Percentiles rank a stretch among this genome's conserved stretches.
phyloP scores from a whole-genome alignment of 176 grass and related monocot genomes.

The Zoysia japonica region DNA sequence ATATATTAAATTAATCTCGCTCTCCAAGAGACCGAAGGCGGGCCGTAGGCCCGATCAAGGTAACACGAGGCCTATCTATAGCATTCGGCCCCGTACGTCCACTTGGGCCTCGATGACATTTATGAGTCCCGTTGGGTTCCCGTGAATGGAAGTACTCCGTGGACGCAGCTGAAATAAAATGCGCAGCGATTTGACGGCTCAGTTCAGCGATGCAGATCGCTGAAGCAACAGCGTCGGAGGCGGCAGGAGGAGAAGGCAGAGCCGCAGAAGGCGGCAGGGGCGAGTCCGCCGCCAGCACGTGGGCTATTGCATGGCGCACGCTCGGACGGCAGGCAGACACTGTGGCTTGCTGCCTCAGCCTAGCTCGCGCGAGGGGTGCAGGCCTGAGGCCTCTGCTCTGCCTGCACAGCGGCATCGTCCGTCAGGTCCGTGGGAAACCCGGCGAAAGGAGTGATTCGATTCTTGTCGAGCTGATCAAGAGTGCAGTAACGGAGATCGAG shows the following conservation, averaged over 20 bases:
- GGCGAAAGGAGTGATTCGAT: neutral
- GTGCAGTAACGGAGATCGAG: no score
- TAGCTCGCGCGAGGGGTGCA: slow-evolving; percentile 6
- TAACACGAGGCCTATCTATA: neutral
- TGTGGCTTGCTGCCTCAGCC: neutral
- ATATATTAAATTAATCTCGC: no score
- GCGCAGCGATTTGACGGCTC: slow-evolving; percentile 6
- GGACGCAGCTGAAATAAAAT: neutral
- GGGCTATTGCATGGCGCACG: slow-evolving; percentile 35
- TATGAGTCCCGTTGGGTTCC: neutral
- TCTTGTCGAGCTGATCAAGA: neutral
- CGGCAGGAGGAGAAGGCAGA: neutral
- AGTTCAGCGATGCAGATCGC: neutral
- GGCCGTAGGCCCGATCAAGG: neutral
- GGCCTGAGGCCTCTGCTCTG: neutral
- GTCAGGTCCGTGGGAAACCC: neutral
- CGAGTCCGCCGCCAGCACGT: slow-evolving; percentile 21
- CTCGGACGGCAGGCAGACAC: neutral
- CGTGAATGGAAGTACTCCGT: neutral
- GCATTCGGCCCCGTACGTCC: no score
- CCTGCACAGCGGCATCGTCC: neutral
- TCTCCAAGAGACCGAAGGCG: no score
- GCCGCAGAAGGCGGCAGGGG: slow-evolving; percentile 19
- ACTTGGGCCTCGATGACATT: neutral
- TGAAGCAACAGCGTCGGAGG: neutral